Conservation (phyloP, 208 protist genomes). For the Acanthamoeba healyi region DNA sequence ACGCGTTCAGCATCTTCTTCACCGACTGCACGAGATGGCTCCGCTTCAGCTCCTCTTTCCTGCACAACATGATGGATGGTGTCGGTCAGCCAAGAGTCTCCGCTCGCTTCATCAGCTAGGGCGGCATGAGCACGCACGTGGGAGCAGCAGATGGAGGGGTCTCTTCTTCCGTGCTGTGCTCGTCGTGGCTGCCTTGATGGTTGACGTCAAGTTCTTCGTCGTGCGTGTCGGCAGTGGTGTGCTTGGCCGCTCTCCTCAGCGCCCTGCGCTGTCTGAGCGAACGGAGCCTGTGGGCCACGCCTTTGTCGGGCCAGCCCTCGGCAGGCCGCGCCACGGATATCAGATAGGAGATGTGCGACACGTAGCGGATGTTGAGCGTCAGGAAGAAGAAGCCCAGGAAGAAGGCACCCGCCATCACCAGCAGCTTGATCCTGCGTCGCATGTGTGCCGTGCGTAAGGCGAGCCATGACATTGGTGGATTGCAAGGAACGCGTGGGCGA, state of each 20-base stretch:
- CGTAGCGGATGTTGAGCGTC: constrained; percentile 61
- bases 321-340: constrained; percentile 39
- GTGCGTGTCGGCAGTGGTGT: too few relatives aligned
- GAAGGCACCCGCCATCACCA: constrained; percentile 5
- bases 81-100: too few relatives aligned
- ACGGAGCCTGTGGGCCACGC: background rate
- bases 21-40: constrained; percentile 16
- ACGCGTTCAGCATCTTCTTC: constrained; percentile 18
- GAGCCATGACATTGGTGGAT: too few relatives aligned
- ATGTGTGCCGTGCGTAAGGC: too few relatives aligned
- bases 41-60: constrained; percentile 14
- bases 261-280: background rate
- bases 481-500: background rate
- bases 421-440: background rate
- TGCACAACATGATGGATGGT: too few relatives aligned
- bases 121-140: background rate
- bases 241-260: too few relatives aligned
- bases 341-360: constrained; percentile 33
- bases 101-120: background rate
- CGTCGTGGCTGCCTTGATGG: background rate
- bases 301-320: constrained; percentile 64
- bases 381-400: constrained; percentile 72
- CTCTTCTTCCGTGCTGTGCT: background rate
- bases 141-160: background rate
- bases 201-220: background rate